A percentile compares a stretch with the other conserved stretches of the same genome.
These are phyloP conservation scores for Eucalyptus marginata DNA, from an alignment of 345 rosid genomes.

Conservation along the genomic window DNA sequence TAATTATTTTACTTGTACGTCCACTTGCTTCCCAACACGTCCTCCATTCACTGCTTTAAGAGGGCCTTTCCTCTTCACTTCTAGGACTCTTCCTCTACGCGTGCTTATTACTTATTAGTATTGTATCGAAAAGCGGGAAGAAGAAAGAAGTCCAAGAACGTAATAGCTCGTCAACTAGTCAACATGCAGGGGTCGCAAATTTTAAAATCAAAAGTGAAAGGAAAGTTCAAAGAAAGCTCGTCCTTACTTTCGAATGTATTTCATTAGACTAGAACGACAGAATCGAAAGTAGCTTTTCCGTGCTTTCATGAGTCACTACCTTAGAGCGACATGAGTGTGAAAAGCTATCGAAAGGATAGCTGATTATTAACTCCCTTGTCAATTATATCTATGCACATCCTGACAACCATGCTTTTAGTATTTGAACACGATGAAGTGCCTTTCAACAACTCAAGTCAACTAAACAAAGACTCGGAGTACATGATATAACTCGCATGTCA, in stretches of 20 bases:
- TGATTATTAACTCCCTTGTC: too few species aligned
- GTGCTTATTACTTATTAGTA: too few species aligned
- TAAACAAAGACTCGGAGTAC: not conserved
- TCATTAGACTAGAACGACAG: too few species aligned
- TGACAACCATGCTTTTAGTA: not conserved
- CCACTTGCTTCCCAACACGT: too few species aligned
- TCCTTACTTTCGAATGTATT: not conserved
- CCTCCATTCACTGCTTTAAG: not conserved
- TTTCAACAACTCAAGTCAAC: not conserved
- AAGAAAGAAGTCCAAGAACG: not conserved
- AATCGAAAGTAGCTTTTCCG: not conserved
- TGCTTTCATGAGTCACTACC: too few species aligned
- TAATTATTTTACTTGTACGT: too few species aligned
- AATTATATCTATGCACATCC: too few species aligned
- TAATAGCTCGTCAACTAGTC: not conserved
- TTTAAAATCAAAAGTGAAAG: too few species aligned
- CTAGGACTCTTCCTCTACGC: not conserved
- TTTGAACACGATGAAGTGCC: not conserved
- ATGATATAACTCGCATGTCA: not conserved
- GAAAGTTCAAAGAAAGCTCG: not conserved
- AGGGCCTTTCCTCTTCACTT: not conserved
- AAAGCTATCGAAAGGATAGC: too few species aligned
- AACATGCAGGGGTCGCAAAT: not conserved
- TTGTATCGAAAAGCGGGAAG: not conserved
- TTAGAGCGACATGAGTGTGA: fast-evolving